Percentiles rank a stretch among this genome's conserved stretches.
phyloP scores from a whole-genome alignment of 441 rosid genomes.

The Euphorbia schlechtendalii region DNA sequence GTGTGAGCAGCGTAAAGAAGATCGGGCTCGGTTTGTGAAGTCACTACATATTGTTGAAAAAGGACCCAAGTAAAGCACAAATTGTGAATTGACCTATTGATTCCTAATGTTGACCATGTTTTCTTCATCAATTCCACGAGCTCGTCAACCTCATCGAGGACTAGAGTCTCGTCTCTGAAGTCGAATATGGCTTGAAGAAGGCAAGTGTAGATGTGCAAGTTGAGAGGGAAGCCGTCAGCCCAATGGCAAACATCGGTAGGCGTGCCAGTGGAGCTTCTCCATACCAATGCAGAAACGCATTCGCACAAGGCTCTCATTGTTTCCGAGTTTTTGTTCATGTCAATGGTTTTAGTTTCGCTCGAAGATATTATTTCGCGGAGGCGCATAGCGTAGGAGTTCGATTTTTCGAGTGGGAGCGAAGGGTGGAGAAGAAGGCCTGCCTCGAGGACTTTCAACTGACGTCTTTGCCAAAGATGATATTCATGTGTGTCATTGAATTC shows the following conservation, averaged over 20 bases:
- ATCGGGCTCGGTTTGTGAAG: conserved; percentile 66
- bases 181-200: conserved; percentile 72
- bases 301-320: conserved; percentile 65
- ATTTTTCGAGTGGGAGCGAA: conserved; percentile 57
- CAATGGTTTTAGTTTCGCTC: conserved; percentile 45
- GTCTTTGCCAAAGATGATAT: conserved; percentile 77
- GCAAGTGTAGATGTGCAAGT: conserved; percentile 57
- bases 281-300: conserved; percentile 59
- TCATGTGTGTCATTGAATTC: conserved; percentile 66
- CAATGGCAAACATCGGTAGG: conserved; percentile 79
- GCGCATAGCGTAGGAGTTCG: conserved; percentile 46
- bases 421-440: conserved; percentile 74
- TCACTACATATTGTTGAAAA: conserved; percentile 66
- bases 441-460: conserved; percentile 76
- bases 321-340: conserved; percentile 68
- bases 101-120: conserved; percentile 85
- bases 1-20: conserved; percentile 65
- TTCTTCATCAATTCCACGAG: conserved; percentile 82
- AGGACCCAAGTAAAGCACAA: conserved; percentile 81
- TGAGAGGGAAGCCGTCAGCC: conserved; percentile 93
- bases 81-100: conserved; percentile 64
- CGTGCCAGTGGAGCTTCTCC: conserved; percentile 57
- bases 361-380: conserved; percentile 55
- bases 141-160: conserved; percentile 89
- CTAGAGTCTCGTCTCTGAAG: conserved; percentile 65